Conservation (phyloP, 2,329 filamentous ascomycete genomes). For the Chalara sp. region DNA sequence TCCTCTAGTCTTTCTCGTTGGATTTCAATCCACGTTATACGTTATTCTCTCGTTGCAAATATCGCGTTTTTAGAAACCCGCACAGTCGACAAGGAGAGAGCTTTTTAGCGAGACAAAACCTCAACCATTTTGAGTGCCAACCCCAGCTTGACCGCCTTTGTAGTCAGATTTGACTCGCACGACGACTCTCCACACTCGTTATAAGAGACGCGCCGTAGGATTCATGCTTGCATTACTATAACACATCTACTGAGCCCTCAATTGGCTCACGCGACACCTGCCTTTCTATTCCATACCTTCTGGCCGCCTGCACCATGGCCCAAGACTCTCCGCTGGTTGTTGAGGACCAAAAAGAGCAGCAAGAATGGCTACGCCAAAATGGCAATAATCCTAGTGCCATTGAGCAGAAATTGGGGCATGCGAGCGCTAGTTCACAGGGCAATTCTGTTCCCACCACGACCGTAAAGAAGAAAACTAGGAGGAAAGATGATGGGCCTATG, state of each 20-base stretch:
- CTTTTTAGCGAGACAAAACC: too few species aligned
- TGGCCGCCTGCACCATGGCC: not conserved
- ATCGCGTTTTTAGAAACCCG: too few species aligned
- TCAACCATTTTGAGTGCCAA: too few species aligned
- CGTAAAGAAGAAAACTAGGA: constrained; percentile 43
- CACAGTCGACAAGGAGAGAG: too few species aligned
- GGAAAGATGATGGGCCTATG: constrained; percentile 54
- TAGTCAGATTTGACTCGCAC: too few species aligned
- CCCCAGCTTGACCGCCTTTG: too few species aligned
- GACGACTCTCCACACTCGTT: too few species aligned
- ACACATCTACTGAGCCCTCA: constrained; percentile 1
- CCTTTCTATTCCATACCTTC: not conserved
- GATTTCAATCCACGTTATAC: too few species aligned
- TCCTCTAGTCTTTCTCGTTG: too few species aligned
- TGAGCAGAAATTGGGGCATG: constrained; percentile 12
- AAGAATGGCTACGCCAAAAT: constrained; percentile 14
- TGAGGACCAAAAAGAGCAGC: constrained; percentile 10
- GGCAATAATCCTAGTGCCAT: constrained; percentile 8
- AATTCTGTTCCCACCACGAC: constrained; percentile 11
- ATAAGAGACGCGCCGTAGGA: too few species aligned
- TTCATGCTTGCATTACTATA: too few species aligned
- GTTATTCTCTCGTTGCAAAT: too few species aligned
- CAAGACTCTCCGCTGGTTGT: not conserved
- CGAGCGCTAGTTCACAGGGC: constrained; percentile 1
- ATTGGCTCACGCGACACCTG: constrained; percentile 12